These are phyloP conservation scores for Sphagnum magellanicum DNA, from an alignment of 228 moss, liverwort and hornwort species.

Conservation along the genomic window DNA sequence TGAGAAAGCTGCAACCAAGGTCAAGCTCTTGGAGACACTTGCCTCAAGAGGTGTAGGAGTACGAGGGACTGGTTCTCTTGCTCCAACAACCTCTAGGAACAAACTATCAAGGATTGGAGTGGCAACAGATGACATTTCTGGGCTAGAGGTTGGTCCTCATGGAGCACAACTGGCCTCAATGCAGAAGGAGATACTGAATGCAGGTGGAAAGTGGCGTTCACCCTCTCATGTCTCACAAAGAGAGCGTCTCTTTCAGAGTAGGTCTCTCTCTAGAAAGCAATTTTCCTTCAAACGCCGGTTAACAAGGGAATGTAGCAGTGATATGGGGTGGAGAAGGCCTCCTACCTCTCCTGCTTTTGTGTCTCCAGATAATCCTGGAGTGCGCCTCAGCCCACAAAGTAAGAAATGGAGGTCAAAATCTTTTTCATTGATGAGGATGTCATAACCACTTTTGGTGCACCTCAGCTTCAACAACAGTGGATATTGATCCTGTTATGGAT, in stretches of 20 bases:
- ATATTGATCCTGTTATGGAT: no score
- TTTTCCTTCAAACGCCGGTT: constrained; percentile 31
- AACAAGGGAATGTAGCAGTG: constrained; percentile 17
- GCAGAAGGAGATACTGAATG: constrained; percentile 8
- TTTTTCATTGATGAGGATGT: constrained; percentile 14
- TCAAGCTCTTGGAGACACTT: constrained; percentile 9
- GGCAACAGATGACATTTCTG: constrained; percentile 28
- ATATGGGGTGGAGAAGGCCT: constrained; percentile 17
- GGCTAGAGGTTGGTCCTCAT: constrained; percentile 15
- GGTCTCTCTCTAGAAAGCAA: constrained; percentile 20
- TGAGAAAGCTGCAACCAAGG: constrained; percentile 16
- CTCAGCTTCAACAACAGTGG: no score
- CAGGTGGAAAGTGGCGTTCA: constrained; percentile 14
- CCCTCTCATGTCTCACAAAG: constrained; percentile 10
- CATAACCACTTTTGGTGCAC: background rate
- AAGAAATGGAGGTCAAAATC: constrained; percentile 13
- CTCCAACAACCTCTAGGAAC: constrained; percentile 30
- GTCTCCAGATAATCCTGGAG: constrained; percentile 25
- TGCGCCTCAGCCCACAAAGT: constrained; percentile 1
- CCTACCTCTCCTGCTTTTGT: constrained; percentile 32
- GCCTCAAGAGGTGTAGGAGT: constrained; percentile 12
- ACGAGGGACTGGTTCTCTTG: constrained; percentile 10
- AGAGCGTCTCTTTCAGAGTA: constrained; percentile 16
- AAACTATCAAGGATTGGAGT: constrained; percentile 58
- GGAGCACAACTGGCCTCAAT: constrained; percentile 1